These are phyloP conservation scores for Penicillium occitanis DNA, from an alignment of 2,329 filamentous ascomycete genomes.

Conservation along the genomic window DNA sequence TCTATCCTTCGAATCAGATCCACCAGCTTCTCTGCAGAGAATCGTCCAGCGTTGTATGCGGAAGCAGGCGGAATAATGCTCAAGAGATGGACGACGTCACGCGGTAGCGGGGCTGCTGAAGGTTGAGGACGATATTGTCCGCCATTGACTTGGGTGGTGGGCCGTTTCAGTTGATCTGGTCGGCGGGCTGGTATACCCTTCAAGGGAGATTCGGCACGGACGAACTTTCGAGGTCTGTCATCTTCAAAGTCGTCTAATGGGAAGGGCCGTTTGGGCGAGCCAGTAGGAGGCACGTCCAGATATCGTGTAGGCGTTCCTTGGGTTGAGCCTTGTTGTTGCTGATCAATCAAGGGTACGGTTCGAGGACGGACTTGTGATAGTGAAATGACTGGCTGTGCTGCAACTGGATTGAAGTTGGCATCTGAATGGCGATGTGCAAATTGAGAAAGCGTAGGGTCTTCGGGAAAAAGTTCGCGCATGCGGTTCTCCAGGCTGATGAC, in stretches of 20 bases:
- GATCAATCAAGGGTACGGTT: constrained; percentile 36
- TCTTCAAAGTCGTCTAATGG: constrained; percentile 70
- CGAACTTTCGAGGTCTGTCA: constrained; percentile 77
- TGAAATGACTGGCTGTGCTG: constrained; percentile 79
- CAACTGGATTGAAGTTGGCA: constrained; percentile 76
- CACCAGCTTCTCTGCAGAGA: constrained; percentile 71
- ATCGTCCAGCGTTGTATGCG: constrained; percentile 68
- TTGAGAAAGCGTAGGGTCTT: constrained; percentile 72
- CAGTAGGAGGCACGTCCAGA: constrained; percentile 37
- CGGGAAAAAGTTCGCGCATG: constrained; percentile 90
- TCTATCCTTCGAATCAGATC: constrained; percentile 67
- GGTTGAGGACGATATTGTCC: constrained; percentile 53
- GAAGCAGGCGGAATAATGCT: constrained; percentile 73
- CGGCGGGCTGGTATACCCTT: constrained; percentile 87
- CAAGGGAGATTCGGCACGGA: constrained; percentile 85
- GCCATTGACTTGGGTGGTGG: constrained; percentile 25
- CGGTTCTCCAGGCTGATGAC: constrained; percentile 87
- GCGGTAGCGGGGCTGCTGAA: constrained; percentile 67
- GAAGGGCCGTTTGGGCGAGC: constrained; percentile 58
- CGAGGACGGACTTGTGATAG: constrained; percentile 74
- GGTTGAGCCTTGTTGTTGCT: constrained; percentile 27
- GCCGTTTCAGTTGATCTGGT: constrained; percentile 69
- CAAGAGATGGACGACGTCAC: constrained; percentile 62
- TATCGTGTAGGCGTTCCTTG: constrained; percentile 40
- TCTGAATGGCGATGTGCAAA: constrained; percentile 76